These are phyloP conservation scores for Puccinia horiana DNA, from an alignment of 1,284 basidiomycete species.

Conservation along the genomic window DNA sequence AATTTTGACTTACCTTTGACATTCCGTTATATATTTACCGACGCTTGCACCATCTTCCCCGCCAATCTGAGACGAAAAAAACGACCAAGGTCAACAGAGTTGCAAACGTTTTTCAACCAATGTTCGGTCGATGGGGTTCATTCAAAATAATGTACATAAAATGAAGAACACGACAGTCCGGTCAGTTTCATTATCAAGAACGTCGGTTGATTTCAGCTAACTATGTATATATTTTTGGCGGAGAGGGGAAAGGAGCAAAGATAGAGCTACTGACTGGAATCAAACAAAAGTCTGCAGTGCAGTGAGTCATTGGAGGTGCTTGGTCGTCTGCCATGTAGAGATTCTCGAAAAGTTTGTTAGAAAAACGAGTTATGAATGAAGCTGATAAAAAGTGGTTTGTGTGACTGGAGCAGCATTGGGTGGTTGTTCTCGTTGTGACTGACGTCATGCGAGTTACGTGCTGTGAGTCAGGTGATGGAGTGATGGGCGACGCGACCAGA, in stretches of 20 bases:
- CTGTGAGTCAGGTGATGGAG: too few relatives aligned
- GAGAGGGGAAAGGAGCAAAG: not conserved
- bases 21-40: constrained; percentile 42
- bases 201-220: not conserved
- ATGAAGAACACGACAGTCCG: not conserved
- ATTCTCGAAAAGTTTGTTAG: not conserved
- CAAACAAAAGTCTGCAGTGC: constrained; percentile 46
- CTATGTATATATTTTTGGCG: not conserved
- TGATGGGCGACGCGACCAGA: too few relatives aligned
- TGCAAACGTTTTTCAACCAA: too few relatives aligned
- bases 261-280: constrained; percentile 24
- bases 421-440: too few relatives aligned
- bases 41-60: constrained; percentile 43
- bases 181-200: not conserved
- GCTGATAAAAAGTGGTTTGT: not conserved
- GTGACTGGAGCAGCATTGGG: too few relatives aligned
- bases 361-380: not conserved
- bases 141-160: not conserved
- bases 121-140: not conserved
- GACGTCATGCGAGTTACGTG: too few relatives aligned
- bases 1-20: constrained; percentile 25
- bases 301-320: not conserved
- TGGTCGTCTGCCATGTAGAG: not conserved
- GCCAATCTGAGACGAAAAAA: constrained; percentile 21
- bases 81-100: not conserved